Evolutionary conservation across 768 basidiomycete genomes (phyloP).

Genomic region (Astraeus odoratus): DNA sequence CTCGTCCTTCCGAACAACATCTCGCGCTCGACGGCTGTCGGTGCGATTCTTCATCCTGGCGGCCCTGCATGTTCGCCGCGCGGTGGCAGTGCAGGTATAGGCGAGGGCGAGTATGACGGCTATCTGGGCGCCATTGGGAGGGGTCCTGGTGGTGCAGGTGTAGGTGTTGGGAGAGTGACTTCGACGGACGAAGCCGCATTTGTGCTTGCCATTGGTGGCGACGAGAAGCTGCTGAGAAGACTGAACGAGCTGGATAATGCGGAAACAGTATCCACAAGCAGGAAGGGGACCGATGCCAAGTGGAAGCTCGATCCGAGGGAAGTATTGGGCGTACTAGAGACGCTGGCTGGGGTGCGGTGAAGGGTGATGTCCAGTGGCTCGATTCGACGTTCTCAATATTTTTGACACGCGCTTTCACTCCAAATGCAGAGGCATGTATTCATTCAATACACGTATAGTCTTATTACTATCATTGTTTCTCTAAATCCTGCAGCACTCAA

Average conservation of each 20-base stretch:
- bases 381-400: too few relatives aligned
- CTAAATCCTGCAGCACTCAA: too few relatives aligned
- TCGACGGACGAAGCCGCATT: slow-evolving; percentile 43
- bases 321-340: slow-evolving; percentile 29
- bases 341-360: slow-evolving; percentile 20
- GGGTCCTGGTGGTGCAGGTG: slow-evolving; percentile 6
- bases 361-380: too few relatives aligned
- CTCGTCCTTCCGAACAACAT: slow-evolving; percentile 78
- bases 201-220: slow-evolving; percentile 60
- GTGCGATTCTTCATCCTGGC: slow-evolving; percentile 68
- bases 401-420: too few relatives aligned
- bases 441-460: too few relatives aligned
- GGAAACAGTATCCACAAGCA: slow-evolving; percentile 66
- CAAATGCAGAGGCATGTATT: too few relatives aligned
- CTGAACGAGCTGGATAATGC: slow-evolving; percentile 68
- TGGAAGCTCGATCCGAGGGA: slow-evolving; percentile 47
- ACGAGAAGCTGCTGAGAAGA: slow-evolving; percentile 72
- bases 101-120: background rate
- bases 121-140: background rate
- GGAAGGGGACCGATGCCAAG: slow-evolving; percentile 71
- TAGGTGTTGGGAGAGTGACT: slow-evolving; percentile 32
- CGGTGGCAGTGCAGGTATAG: slow-evolving; percentile 6
- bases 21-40: slow-evolving; percentile 77
- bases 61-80: slow-evolving; percentile 35
- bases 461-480: too few relatives aligned